These are phyloP conservation scores for Marvania coccoides DNA, from an alignment of 139 green algal species.

Conservation along the genomic window DNA sequence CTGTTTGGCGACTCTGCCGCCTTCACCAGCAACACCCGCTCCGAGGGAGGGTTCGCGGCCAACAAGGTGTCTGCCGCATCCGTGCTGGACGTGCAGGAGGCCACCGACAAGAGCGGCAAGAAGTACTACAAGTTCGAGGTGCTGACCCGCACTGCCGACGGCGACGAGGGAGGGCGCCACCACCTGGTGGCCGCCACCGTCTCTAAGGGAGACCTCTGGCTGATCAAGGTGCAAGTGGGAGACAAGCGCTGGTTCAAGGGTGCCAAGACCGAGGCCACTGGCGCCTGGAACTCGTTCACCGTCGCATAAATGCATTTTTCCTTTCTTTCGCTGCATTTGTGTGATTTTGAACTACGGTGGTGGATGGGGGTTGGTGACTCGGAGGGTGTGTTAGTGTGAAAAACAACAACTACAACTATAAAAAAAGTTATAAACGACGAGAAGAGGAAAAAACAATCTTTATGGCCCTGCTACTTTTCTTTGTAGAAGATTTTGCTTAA, in stretches of 20 bases:
- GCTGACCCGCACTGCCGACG: conserved; percentile 80
- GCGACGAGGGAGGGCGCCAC: conserved; percentile 95
- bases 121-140: conserved; percentile 94
- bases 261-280: conserved; percentile 34
- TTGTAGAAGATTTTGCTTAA: too few species aligned
- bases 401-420: too few species aligned
- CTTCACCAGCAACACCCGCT: conserved; percentile 63
- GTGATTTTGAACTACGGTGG: neutral
- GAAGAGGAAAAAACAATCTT: neutral
- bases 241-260: conserved; percentile 85
- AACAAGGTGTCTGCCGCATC: conserved; percentile 73
- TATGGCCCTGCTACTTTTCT: neutral
- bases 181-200: conserved; percentile 89
- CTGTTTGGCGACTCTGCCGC: conserved; percentile 68
- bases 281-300: conserved; percentile 50
- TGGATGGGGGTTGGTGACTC: neutral
- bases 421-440: too few species aligned
- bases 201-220: conserved; percentile 71
- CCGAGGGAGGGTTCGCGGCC: conserved; percentile 89
- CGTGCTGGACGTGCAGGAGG: conserved; percentile 70
- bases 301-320: conserved; percentile 47
- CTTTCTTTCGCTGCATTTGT: neutral
- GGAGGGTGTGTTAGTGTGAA: neutral
- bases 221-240: conserved; percentile 60
- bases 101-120: conserved; percentile 91